phyloP scores from a whole-genome alignment of 768 basidiomycete species.

The Collybia sp. region DNA sequence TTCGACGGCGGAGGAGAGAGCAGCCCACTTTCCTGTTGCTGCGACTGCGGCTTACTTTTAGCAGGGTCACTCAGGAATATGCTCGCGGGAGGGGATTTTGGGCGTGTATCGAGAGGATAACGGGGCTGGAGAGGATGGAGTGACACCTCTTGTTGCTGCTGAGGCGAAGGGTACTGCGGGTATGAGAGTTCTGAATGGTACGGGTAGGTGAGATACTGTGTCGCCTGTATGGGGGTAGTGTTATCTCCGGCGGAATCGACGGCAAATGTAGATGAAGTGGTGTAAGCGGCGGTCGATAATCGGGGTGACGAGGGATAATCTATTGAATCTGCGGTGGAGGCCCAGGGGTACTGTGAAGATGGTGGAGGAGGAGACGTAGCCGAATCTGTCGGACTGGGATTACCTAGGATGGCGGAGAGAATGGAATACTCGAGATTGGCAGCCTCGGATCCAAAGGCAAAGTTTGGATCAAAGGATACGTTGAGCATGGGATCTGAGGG shows the following conservation, averaged over 20 bases:
- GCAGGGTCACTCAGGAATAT: slow-evolving; percentile 25
- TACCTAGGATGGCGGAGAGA: slow-evolving; percentile 86
- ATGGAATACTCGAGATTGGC: slow-evolving; percentile 96
- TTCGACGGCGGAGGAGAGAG: slow-evolving; percentile 35
- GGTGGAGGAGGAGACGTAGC: slow-evolving; percentile 37
- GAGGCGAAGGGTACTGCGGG: slow-evolving; percentile 22
- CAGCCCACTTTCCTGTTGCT: slow-evolving; percentile 18
- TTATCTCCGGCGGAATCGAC: slow-evolving; percentile 25
- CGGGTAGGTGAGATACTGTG: slow-evolving; percentile 43
- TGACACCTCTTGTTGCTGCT: slow-evolving; percentile 19
- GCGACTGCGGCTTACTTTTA: slow-evolving; percentile 22
- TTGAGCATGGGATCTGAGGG: slow-evolving; percentile 59
- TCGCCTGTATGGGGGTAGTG: slow-evolving; percentile 27
- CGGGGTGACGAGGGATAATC: slow-evolving; percentile 32
- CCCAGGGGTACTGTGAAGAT: slow-evolving; percentile 31
- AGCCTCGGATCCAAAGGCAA: slow-evolving; percentile 80
- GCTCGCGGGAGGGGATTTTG: slow-evolving; percentile 33
- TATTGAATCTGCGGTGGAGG: slow-evolving; percentile 38
- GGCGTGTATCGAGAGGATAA: slow-evolving; percentile 41
- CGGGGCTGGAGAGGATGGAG: slow-evolving; percentile 49
- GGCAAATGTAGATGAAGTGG: slow-evolving; percentile 16
- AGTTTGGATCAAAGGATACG: slow-evolving; percentile 55
- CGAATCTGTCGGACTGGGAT: slow-evolving; percentile 54
- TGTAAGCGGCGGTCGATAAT: slow-evolving; percentile 17
- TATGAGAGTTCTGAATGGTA: slow-evolving; percentile 33